Base-by-base conservation (phyloP, 768 basidiomycete genomes). In the Pleurotus eryngii region DNA sequence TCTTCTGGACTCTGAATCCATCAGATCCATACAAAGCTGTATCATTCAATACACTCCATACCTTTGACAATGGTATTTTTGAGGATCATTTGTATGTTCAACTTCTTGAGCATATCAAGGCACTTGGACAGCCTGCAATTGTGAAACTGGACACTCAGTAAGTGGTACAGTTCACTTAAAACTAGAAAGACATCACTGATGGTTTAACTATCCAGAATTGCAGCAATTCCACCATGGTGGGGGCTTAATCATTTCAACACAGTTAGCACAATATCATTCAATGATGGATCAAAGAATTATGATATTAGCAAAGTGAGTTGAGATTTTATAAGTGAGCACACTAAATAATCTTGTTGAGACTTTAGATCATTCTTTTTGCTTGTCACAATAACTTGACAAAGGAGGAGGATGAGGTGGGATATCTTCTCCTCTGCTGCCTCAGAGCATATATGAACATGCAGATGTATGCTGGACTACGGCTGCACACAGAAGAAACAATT, bases 31-130 rank as follows among this genome's bases (percentile, higher is more conserved):
- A 74, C 50, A n/a, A 37, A 4, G 69, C 73, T 20, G 22, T 72
- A 2, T 72, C 71, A 3, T 79, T 71, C 49, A 76, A 81, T 60
- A 61, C 61, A 1, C 65, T 80, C 7, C 78, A 80, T 59, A 63
- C 59, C 7, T 65, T 74, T 47, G 51, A 69, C 45, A 51, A 49
- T 35, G 78, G 76, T 1, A 24, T 75, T 3, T 70, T 65, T 51
- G 61, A 68, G 0, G 64, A 72, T 26, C 75, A 77, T 53, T 46
- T 77, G 0, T 65, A 65, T 17, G 47, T 4, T 1, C 58, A 69
- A 26, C 5, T 75, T 7, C 65, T 70, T 57, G 43, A 42, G 15
- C 43, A 64, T 27, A 30, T 72, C 1, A 55, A 57, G 1, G 53
- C 24, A 3, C 56, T 64, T 3, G 63, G 64, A 4, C 43, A 59